Conservation (phyloP, 2,329 filamentous ascomycete species). For the Penicillium crustosum region DNA sequence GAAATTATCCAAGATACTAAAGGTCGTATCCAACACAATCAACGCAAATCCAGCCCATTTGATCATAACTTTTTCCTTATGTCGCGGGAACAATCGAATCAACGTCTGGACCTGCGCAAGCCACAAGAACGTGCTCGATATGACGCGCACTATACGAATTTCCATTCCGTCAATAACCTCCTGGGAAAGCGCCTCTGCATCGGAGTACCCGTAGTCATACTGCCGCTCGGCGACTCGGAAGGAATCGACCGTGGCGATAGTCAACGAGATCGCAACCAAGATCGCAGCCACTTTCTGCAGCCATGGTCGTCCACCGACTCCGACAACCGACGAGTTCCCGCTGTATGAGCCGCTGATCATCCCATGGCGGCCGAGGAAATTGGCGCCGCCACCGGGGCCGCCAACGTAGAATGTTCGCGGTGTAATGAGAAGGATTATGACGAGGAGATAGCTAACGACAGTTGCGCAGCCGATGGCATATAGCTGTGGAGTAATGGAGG, state of each 20-base stretch:
- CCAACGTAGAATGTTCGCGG: constrained; percentile 91
- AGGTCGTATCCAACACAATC: constrained; percentile 85
- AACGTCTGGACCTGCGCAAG: constrained; percentile 95
- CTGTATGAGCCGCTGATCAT: constrained; percentile 78
- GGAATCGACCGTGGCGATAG: constrained; percentile 88
- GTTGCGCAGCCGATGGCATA: constrained; percentile 92
- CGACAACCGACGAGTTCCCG: constrained; percentile 67
- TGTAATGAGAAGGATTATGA: constrained; percentile 91
- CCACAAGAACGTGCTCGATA: constrained; percentile 96
- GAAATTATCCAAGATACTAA: constrained; percentile 90
- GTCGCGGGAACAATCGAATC: constrained; percentile 90
- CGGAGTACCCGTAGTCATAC: constrained; percentile 75
- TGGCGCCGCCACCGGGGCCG: constrained; percentile 63
- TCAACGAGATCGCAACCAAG: constrained; percentile 75
- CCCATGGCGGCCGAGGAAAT: constrained; percentile 75
- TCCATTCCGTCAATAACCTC: constrained; percentile 81
- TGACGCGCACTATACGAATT: constrained; percentile 84
- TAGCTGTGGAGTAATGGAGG: constrained; percentile 86
- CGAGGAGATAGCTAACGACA: constrained; percentile 84
- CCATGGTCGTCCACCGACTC: constrained; percentile 89
- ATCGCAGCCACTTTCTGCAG: constrained; percentile 73
- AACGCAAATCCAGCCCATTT: constrained; percentile 97
- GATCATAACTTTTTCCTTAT: constrained; percentile 96
- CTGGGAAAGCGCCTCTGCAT: constrained; percentile 71
- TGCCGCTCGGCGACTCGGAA: constrained; percentile 81